phyloP scores from a whole-genome alignment of 2,329 filamentous ascomycete species.

The Verticillium zaregamsianum region DNA sequence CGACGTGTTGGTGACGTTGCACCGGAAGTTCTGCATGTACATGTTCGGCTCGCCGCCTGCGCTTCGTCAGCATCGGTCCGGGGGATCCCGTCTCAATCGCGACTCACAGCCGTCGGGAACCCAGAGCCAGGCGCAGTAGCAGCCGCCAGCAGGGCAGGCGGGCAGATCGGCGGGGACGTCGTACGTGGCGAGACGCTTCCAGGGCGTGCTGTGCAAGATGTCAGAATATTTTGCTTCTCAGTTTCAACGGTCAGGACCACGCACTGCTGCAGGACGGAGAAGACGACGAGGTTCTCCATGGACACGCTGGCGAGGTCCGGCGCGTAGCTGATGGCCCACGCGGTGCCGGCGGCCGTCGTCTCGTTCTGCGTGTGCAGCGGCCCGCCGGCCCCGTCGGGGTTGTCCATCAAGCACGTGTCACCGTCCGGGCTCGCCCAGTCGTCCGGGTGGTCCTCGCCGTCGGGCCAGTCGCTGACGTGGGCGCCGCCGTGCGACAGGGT shows the following conservation, averaged over 20 bases:
- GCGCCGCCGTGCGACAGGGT: conserved; percentile 38
- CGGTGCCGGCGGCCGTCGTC: conserved; percentile 38
- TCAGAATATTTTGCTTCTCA: no score
- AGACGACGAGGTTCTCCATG: conserved; percentile 48
- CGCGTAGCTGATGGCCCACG: conserved; percentile 47
- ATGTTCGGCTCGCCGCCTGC: conserved; percentile 18
- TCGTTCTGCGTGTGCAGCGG: conserved; percentile 42
- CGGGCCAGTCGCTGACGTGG: conserved; percentile 37
- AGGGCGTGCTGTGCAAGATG: conserved; percentile 17
- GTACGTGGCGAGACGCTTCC: conserved; percentile 23
- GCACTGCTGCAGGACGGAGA: conserved; percentile 39
- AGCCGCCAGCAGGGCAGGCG: conserved; percentile 20
- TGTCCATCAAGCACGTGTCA: conserved; percentile 19
- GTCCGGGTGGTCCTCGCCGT: conserved; percentile 39
- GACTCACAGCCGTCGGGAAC: conserved; percentile 20
- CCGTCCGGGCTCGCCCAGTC: conserved; percentile 35
- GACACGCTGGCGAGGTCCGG: conserved; percentile 40
- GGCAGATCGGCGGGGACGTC: conserved; percentile 22
- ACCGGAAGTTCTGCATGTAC: conserved; percentile 46
- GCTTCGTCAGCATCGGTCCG: neutral
- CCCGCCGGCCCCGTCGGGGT: conserved; percentile 33
- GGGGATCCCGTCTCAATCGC: neutral
- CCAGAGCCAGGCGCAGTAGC: conserved; percentile 26
- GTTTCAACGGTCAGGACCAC: conserved; percentile 7
- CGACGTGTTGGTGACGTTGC: conserved; percentile 39